These are phyloP conservation scores for Leccinellum albellum DNA, from an alignment of 768 basidiomycete genomes.

Conservation along the genomic window DNA sequence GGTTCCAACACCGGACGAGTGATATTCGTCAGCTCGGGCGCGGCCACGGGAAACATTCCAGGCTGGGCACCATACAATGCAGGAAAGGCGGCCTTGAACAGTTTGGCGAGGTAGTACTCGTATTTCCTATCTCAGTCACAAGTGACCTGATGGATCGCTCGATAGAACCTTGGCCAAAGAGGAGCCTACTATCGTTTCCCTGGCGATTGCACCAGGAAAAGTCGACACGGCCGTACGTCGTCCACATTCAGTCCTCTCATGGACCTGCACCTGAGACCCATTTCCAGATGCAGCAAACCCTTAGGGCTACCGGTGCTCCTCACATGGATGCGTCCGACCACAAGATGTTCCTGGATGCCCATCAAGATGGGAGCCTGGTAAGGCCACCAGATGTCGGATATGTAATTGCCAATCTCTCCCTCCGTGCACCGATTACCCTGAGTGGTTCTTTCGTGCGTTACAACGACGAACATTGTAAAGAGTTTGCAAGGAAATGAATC, in stretches of 20 bases:
- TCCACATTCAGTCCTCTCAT: neutral
- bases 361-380: conserved; percentile 67
- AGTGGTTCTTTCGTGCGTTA: conserved; percentile 81
- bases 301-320: conserved; percentile 49
- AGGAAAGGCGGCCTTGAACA: conserved; percentile 87
- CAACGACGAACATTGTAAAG: conserved; percentile 66
- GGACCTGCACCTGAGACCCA: neutral
- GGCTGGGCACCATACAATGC: conserved; percentile 85
- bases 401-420: conserved; percentile 72
- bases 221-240: conserved; percentile 73
- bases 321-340: conserved; percentile 57
- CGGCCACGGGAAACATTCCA: conserved; percentile 59
- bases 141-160: conserved; percentile 1
- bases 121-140: conserved; percentile 8
- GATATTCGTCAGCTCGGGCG: conserved; percentile 84
- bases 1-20: conserved; percentile 59
- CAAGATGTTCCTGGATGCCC: conserved; percentile 51
- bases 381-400: conserved; percentile 71
- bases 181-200: conserved; percentile 67
- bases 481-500: conserved; percentile 40
- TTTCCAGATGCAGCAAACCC: conserved; percentile 62
- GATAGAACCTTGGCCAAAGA: conserved; percentile 79
- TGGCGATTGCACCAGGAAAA: conserved; percentile 84
- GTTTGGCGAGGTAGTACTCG: conserved; percentile 66
- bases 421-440: conserved; percentile 58